Evolutionary conservation across 345 rosid genomes (phyloP), one percentile per base, ranked within the genome.

Genomic region (Lumnitzera racemosa): DNA sequence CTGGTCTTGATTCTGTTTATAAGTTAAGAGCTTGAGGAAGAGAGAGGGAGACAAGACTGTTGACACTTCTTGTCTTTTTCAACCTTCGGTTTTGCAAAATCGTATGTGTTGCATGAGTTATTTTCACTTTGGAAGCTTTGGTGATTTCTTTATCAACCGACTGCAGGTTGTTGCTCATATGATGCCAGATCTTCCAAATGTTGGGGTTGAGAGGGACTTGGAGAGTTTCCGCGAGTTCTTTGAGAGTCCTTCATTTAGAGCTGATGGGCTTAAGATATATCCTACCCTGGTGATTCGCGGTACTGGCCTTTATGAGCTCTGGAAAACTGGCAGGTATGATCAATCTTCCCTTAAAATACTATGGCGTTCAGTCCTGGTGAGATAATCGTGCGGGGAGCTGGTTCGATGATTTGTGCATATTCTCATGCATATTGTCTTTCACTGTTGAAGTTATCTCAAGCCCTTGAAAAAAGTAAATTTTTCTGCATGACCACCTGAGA

Each of bases 151-250:
- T 43, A 53, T 68, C 59, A 61, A 63, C 69, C 67, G 49, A 27
- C 52, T 80, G 23, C 72, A 95, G 99, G 95, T 90, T 73, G 99
- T 95, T 78, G 97, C 99, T 57, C 97, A 95, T 71, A 88, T 95
- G 99, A 95, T 90, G 97, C 96, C 97, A 16, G 97, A 95, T 78
- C 99, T 95, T 64, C 97, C 99, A 16, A 95, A 90, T 78, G 99
- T 95, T 74, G 97, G 97, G 43, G 87, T 90, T 66, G 95, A 90
- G 83, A 86, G 99, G 72, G 97, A 90, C 77, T 61, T 90, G 82
- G 97, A 88, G 80, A 90, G 97, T 70, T 95, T 95, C 65, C 70
- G 72, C 66, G 99, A 90, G 83, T 95, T 95, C 76, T 95, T 95
- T 11, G 97, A 95, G 80, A 88, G 95, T 74, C 99, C 96, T 48